A percentile compares a stretch with the other conserved stretches of the same genome.
These are phyloP conservation scores for Trifolium fragiferum DNA, from an alignment of 306 rosid species.

Conservation along the genomic window DNA sequence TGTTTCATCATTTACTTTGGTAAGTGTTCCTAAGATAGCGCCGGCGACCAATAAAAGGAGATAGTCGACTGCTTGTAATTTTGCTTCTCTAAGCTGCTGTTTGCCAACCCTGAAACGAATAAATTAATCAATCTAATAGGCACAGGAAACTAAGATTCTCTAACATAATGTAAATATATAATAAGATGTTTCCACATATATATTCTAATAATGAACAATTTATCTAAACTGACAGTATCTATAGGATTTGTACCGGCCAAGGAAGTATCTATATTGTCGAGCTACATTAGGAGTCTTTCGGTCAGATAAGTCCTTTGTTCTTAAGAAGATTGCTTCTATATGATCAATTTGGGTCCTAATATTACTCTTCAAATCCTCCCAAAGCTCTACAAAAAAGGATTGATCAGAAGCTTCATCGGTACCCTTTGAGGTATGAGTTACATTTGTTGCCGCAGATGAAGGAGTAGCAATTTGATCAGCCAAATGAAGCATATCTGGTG, in stretches of 20 bases:
- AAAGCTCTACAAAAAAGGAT: slow-evolving; percentile 56
- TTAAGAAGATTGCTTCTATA: slow-evolving; percentile 48
- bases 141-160: not conserved
- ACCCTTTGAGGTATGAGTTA: slow-evolving; percentile 24
- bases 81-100: slow-evolving; percentile 69
- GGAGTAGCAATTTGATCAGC: slow-evolving; percentile 53
- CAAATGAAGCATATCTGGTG: slow-evolving; percentile 65
- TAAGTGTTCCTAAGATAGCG: slow-evolving; percentile 67
- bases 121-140: slow-evolving; percentile 36
- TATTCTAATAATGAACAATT: not conserved
- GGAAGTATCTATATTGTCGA: slow-evolving; percentile 62
- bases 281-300: slow-evolving; percentile 60
- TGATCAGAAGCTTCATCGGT: slow-evolving; percentile 40
- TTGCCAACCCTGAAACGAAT: slow-evolving; percentile 59
- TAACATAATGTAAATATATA: not conserved
- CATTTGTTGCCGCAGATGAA: slow-evolving; percentile 41
- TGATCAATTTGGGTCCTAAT: slow-evolving; percentile 52
- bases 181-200: no score
- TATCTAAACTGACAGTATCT: no score
- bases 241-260: slow-evolving; percentile 55
- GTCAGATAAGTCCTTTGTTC: slow-evolving; percentile 61
- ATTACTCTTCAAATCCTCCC: slow-evolving; percentile 57
- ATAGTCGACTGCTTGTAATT: slow-evolving; percentile 60
- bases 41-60: slow-evolving; percentile 74
- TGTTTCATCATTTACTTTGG: slow-evolving; percentile 64